phyloP scores from a whole-genome alignment of 768 basidiomycete genomes.

The Phallus indusiatus region DNA sequence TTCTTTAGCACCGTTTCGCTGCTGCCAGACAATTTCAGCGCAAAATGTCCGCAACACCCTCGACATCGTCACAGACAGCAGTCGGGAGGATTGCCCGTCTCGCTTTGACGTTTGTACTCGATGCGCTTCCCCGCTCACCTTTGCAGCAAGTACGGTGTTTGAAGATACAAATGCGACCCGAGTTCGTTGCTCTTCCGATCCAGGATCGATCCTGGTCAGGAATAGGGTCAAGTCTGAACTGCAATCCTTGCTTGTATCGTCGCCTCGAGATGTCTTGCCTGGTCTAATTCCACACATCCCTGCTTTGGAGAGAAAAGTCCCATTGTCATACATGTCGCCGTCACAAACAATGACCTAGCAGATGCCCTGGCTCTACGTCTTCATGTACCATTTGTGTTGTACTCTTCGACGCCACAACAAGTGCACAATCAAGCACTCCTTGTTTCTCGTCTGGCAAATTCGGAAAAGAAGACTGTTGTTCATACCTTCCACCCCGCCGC shows the following conservation, averaged over 20 bases:
- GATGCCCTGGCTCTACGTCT: conserved; percentile 69
- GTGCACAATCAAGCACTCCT: conserved; percentile 88
- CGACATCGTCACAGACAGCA: conserved; percentile 21
- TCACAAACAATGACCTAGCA: conserved; percentile 51
- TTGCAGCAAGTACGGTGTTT: conserved; percentile 35
- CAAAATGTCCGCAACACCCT: not conserved
- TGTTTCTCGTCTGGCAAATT: conserved; percentile 67
- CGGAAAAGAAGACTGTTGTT: conserved; percentile 64
- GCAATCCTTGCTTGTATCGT: conserved; percentile 47
- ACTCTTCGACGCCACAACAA: conserved; percentile 68
- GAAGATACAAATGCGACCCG: conserved; percentile 26
- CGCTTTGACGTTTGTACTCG: conserved; percentile 56
- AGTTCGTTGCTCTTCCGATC: conserved; percentile 58
- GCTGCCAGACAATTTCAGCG: not conserved
- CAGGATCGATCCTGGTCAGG: conserved; percentile 46
- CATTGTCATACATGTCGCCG: conserved; percentile 63
- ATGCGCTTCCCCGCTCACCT: conserved; percentile 39
- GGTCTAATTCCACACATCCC: conserved; percentile 58
- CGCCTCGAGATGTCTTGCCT: conserved; percentile 42
- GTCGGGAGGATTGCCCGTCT: conserved; percentile 67
- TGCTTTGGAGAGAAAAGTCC: conserved; percentile 54
- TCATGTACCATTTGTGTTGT: conserved; percentile 71
- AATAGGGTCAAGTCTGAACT: conserved; percentile 32
- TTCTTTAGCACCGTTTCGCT: not conserved
- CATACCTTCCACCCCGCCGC: conserved; percentile 63